A percentile compares a stretch with the other conserved stretches of the same genome.
Evolutionary conservation across 2,329 filamentous ascomycete species (phyloP).

Genomic region (Geosmithia flava): DNA sequence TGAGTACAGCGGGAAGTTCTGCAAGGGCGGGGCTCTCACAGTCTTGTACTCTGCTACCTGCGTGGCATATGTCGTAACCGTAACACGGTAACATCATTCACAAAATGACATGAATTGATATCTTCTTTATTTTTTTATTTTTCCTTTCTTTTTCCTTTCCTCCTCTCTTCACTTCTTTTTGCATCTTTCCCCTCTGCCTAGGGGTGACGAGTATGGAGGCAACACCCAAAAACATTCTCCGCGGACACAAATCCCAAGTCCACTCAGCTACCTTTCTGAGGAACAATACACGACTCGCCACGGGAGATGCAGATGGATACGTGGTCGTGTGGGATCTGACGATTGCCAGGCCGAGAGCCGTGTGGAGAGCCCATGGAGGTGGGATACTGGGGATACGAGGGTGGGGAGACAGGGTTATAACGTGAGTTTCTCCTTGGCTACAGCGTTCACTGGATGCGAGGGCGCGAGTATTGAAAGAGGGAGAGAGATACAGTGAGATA

Average conservation of each 20-base stretch:
- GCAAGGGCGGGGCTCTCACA: not conserved
- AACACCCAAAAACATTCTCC: constrained; percentile 52
- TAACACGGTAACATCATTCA: too few relatives aligned
- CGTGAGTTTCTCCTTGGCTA: constrained; percentile 51
- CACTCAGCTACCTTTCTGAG: constrained; percentile 65
- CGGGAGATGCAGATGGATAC: constrained; percentile 84
- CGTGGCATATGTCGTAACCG: not conserved
- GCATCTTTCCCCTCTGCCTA: constrained; percentile 6
- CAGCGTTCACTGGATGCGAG: too few relatives aligned
- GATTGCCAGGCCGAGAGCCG: constrained; percentile 66
- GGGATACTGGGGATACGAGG: constrained; percentile 62
- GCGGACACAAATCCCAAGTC: constrained; percentile 73
- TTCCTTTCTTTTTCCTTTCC: not conserved
- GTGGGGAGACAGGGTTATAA: constrained; percentile 73
- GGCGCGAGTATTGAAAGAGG: too few relatives aligned
- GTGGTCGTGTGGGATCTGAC: constrained; percentile 75
- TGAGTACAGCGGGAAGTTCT: too few relatives aligned
- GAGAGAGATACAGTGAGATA: not conserved
- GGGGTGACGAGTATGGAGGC: too few relatives aligned
- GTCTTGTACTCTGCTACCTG: not conserved
- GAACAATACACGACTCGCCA: constrained; percentile 63
- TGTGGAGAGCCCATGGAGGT: constrained; percentile 76
- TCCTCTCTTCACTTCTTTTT: not conserved
- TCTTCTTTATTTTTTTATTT: not conserved
- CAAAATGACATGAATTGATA: not conserved